These are phyloP conservation scores for Sextonia rubra DNA, from an alignment of 164 flowering plant species.

Conservation along the genomic window DNA sequence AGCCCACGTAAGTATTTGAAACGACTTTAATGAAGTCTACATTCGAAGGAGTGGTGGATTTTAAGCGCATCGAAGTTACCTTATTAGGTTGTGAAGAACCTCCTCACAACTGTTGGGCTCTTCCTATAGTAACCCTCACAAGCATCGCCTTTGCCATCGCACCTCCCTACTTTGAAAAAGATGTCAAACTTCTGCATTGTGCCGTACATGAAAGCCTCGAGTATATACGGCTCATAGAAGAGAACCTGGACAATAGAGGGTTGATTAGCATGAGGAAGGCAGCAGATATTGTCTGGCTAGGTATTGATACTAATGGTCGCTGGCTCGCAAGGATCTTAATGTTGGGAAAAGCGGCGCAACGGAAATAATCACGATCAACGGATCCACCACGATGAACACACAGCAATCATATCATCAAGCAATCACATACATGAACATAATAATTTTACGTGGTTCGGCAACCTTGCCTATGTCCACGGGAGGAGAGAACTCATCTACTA, in stretches of 20 bases:
- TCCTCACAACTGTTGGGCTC: slow-evolving; percentile 59
- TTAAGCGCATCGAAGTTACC: slow-evolving; percentile 40
- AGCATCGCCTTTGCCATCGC: slow-evolving; percentile 41
- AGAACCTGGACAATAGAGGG: slow-evolving; percentile 25
- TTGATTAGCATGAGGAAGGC: slow-evolving; percentile 34
- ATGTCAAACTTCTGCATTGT: slow-evolving; percentile 15
- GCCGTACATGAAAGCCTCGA: slow-evolving; percentile 40
- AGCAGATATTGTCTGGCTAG: slow-evolving; percentile 49
- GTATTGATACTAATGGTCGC: slow-evolving; percentile 40
- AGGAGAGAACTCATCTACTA: too few relatives aligned
- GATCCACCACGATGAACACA: too few relatives aligned
- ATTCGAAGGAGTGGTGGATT: slow-evolving; percentile 29
- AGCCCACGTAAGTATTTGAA: slow-evolving; percentile 38
- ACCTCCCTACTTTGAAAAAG: slow-evolving; percentile 29
- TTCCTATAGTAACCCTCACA: slow-evolving; percentile 55
- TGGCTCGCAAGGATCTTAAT: slow-evolving; percentile 58
- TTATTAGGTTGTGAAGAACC: slow-evolving; percentile 25
- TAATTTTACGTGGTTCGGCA: too few relatives aligned
- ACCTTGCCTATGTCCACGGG: too few relatives aligned
- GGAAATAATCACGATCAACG: too few relatives aligned
- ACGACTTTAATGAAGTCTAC: slow-evolving; percentile 37
- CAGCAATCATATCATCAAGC: too few relatives aligned
- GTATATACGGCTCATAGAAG: slow-evolving; percentile 34
- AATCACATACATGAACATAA: too few relatives aligned
- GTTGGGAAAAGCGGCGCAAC: too few relatives aligned